These are phyloP conservation scores for Xerocomellus chrysenteron DNA, from an alignment of 768 basidiomycete species.

Conservation along the genomic window DNA sequence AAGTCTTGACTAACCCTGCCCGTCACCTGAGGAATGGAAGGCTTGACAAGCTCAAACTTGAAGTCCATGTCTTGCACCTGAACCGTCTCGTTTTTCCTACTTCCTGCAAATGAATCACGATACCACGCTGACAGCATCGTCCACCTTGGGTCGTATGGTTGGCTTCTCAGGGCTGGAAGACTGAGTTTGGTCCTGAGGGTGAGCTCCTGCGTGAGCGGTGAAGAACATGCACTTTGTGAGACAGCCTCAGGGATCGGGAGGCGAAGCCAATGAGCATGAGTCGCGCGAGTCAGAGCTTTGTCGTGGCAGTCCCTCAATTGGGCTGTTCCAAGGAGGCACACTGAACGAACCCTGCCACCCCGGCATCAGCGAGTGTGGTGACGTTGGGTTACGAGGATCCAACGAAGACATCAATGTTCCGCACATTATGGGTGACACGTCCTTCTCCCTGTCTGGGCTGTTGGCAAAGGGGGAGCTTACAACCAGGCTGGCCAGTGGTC, in stretches of 20 bases:
- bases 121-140: conserved; percentile 29
- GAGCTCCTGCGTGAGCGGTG: conserved; percentile 29
- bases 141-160: conserved; percentile 27
- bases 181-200: conserved; percentile 63
- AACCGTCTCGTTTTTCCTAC: conserved; percentile 51
- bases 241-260: conserved; percentile 39
- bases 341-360: conserved; percentile 19
- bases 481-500: conserved; percentile 4
- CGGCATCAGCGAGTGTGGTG: conserved; percentile 14
- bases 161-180: conserved; percentile 57
- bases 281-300: conserved; percentile 29
- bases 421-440: conserved; percentile 11
- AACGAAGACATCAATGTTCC: conserved; percentile 13
- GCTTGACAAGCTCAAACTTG: conserved; percentile 63
- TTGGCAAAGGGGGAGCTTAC: conserved; percentile 11
- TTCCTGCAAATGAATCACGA: conserved; percentile 21
- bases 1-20: conserved; percentile 59
- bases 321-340: conserved; percentile 11
- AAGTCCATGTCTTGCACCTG: conserved; percentile 80
- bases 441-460: conserved; percentile 22
- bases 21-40: conserved; percentile 44
- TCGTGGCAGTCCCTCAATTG: conserved; percentile 20
- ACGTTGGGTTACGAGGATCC: conserved; percentile 8
- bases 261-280: conserved; percentile 40
- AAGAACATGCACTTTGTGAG: conserved; percentile 31